These are phyloP conservation scores for Hericium coralloides DNA, from an alignment of 768 basidiomycete species.

Conservation along the genomic window DNA sequence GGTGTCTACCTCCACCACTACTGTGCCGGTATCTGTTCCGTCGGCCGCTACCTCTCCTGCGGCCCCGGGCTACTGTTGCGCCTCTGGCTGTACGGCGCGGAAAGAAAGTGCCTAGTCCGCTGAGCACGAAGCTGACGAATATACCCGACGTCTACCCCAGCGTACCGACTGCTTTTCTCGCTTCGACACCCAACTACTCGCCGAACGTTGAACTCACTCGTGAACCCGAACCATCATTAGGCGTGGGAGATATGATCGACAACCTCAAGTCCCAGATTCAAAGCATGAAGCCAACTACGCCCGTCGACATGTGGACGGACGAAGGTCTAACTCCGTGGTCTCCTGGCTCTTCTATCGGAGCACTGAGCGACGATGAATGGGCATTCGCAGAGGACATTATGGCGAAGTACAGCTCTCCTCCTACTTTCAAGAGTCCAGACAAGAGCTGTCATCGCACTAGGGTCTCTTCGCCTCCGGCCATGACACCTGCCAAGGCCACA, in stretches of 20 bases:
- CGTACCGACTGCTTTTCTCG: slow-evolving; percentile 34
- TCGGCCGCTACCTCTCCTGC: slow-evolving; percentile 18
- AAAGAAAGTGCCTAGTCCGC: slow-evolving; percentile 23
- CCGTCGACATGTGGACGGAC: background rate
- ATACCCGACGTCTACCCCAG: slow-evolving; percentile 25
- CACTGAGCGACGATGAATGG: slow-evolving; percentile 27
- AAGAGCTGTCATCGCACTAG: background rate
- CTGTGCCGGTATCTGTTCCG: slow-evolving; percentile 17
- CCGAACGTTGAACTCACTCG: slow-evolving; percentile 20
- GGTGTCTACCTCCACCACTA: slow-evolving; percentile 24
- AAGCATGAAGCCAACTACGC: slow-evolving; percentile 14
- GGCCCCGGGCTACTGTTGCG: background rate
- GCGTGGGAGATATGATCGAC: slow-evolving; percentile 28
- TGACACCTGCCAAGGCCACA: background rate
- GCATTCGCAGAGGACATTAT: slow-evolving; percentile 26
- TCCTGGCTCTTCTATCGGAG: slow-evolving; percentile 3
- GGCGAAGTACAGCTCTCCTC: slow-evolving; percentile 12
- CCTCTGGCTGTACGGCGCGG: slow-evolving; percentile 33
- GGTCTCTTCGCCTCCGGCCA: background rate
- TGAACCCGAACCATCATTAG: slow-evolving; percentile 16
- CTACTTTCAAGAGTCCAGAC: background rate
- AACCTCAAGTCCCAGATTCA: slow-evolving; percentile 20
- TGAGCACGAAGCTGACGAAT: slow-evolving; percentile 16
- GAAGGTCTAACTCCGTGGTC: background rate
- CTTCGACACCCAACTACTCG: slow-evolving; percentile 25